These are phyloP conservation scores for Crotalaria pallida DNA, from an alignment of 306 rosid genomes.

Conservation along the genomic window DNA sequence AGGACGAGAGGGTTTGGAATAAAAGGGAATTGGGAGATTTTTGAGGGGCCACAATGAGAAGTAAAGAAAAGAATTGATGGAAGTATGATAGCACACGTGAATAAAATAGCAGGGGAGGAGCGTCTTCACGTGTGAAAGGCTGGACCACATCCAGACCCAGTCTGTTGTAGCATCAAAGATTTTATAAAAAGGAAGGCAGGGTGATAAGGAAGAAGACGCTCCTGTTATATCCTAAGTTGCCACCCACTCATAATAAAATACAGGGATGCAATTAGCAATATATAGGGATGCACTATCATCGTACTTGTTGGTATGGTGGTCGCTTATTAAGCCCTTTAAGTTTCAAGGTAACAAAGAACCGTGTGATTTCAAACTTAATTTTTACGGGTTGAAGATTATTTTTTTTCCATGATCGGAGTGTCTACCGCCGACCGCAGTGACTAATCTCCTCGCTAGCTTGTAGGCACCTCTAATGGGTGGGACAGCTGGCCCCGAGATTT, in stretches of 20 bases:
- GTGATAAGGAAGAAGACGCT: constrained; percentile 41
- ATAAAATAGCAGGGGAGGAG: constrained; percentile 69
- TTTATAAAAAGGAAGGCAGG: constrained; percentile 20
- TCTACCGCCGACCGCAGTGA: too few relatives aligned
- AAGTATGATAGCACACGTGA: constrained; percentile 77
- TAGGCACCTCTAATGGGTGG: too few relatives aligned
- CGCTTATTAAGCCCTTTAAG: too few relatives aligned
- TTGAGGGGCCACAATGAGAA: constrained; percentile 20
- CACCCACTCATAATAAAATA: constrained; percentile 47
- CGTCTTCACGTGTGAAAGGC: constrained; percentile 95
- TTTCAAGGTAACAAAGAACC: too few relatives aligned
- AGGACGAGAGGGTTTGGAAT: neutral
- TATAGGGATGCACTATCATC: too few relatives aligned
- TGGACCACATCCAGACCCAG: constrained; percentile 70
- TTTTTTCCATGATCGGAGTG: too few relatives aligned
- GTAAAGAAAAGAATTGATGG: constrained; percentile 29
- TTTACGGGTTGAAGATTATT: too few relatives aligned
- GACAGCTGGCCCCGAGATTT: too few relatives aligned
- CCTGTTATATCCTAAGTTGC: constrained; percentile 55
- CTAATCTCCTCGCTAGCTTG: too few relatives aligned
- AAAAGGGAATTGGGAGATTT: neutral
- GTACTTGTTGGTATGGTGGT: too few relatives aligned
- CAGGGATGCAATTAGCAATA: too few relatives aligned
- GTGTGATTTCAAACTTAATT: too few relatives aligned
- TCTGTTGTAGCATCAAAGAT: constrained; percentile 25